A percentile compares a stretch with the other conserved stretches of the same genome.
phyloP scores from a whole-genome alignment of 139 green algal species.

The Chlamydomonas incerta region DNA sequence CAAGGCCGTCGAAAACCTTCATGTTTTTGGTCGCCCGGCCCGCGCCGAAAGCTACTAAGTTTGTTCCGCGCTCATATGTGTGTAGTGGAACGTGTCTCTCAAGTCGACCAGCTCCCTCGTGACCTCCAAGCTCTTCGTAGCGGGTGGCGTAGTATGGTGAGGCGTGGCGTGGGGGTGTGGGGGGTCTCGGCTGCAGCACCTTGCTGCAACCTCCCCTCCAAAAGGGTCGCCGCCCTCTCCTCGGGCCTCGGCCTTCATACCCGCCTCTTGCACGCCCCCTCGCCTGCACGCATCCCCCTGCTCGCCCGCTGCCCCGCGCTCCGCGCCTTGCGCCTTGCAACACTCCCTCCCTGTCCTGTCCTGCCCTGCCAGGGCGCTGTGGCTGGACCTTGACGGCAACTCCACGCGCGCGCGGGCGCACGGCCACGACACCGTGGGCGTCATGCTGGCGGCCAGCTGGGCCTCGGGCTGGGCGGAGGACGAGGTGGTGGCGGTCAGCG shows the following conservation, averaged over 20 bases:
- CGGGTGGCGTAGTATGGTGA: slow-evolving; percentile 15
- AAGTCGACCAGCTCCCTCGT: not conserved
- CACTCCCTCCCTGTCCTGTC: too few species aligned
- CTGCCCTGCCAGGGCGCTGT: slow-evolving; percentile 30
- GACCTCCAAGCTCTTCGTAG: slow-evolving; percentile 14
- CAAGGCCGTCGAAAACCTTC: not conserved
- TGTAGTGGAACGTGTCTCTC: slow-evolving; percentile 9
- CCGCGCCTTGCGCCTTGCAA: too few species aligned
- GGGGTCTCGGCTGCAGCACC: not conserved
- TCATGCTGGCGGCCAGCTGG: slow-evolving; percentile 30
- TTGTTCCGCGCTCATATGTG: not conserved
- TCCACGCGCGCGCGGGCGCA: not conserved
- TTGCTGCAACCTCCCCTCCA: not conserved
- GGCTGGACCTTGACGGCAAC: slow-evolving; percentile 15
- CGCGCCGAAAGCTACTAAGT: not conserved
- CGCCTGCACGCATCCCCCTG: too few species aligned
- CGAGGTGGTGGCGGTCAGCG: slow-evolving; percentile 24
- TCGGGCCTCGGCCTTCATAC: too few species aligned
- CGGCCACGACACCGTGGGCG: not conserved
- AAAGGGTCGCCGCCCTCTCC: not conserved
- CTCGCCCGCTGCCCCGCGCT: too few species aligned
- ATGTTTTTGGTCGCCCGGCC: too few species aligned
- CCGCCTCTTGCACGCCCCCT: too few species aligned
- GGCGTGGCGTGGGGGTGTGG: not conserved
- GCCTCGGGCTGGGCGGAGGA: not conserved